phyloP scores from a whole-genome alignment of 1,284 basidiomycete species.

The Cryptococcus sp. region DNA sequence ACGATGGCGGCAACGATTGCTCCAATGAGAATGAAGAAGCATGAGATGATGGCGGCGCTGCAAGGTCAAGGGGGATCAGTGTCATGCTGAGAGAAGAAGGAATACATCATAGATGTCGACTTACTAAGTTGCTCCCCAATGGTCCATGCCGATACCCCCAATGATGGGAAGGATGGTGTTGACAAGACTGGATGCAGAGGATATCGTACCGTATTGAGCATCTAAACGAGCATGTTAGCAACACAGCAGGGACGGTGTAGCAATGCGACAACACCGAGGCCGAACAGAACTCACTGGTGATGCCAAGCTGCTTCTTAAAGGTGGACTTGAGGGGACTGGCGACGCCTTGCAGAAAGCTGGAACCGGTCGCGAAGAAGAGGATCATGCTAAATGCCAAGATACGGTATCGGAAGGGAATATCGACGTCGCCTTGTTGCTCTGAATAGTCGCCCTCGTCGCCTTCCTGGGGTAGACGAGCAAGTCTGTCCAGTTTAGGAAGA shows the following conservation, averaged over 20 bases:
- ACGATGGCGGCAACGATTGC: slow-evolving; percentile 40
- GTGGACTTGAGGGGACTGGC: slow-evolving; percentile 51
- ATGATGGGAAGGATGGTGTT: slow-evolving; percentile 55
- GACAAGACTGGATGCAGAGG: slow-evolving; percentile 49
- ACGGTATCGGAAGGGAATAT: slow-evolving; percentile 23
- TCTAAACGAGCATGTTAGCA: slow-evolving; percentile 23
- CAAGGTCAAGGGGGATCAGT: not conserved
- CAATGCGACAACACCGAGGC: not conserved
- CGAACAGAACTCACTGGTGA: slow-evolving; percentile 43
- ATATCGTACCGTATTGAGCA: slow-evolving; percentile 52
- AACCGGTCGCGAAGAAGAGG: slow-evolving; percentile 43
- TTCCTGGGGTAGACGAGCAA: not conserved
- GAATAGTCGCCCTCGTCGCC: not conserved
- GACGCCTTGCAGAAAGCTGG: slow-evolving; percentile 32
- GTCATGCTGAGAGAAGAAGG: not conserved
- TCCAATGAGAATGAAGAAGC: slow-evolving; percentile 44
- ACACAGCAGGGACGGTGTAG: not conserved
- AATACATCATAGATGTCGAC: slow-evolving; percentile 3
- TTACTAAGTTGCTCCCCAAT: slow-evolving; percentile 46
- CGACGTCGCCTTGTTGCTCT: slow-evolving; percentile 1
- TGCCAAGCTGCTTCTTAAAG: slow-evolving; percentile 39
- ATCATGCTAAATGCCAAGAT: slow-evolving; percentile 35
- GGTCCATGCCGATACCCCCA: slow-evolving; percentile 54
- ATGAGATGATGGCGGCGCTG: slow-evolving; percentile 39
- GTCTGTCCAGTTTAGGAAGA: not conserved